These are phyloP conservation scores for Taiozyma sp. DNA, from an alignment of 1,139 yeast species.

Conservation along the genomic window DNA sequence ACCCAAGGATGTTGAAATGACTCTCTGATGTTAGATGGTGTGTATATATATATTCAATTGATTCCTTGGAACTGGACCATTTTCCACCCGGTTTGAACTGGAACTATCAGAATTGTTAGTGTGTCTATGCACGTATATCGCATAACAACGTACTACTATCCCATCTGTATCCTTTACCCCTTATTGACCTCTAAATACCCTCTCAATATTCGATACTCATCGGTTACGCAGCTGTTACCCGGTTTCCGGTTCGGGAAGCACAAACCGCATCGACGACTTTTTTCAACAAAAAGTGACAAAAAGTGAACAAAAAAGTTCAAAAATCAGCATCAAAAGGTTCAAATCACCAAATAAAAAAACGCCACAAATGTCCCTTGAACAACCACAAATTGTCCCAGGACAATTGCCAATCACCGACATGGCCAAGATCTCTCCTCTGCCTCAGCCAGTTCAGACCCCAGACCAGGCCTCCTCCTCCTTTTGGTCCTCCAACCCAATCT, in stretches of 20 bases:
- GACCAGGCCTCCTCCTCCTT: conserved; percentile 42
- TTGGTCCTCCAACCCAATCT: conserved; percentile 86
- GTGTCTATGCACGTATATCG: too few species aligned
- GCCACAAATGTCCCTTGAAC: neutral
- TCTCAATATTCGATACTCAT: too few species aligned
- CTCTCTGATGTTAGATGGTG: too few species aligned
- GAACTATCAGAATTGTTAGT: too few species aligned
- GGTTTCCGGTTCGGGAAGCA: neutral
- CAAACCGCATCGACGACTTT: neutral
- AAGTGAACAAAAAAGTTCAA: neutral
- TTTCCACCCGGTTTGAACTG: too few species aligned
- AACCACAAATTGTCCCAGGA: conserved; percentile 3
- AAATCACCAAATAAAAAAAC: neutral
- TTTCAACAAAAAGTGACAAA: neutral
- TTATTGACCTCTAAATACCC: too few species aligned
- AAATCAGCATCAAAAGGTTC: neutral
- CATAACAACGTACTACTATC: too few species aligned
- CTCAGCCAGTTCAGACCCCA: conserved; percentile 43
- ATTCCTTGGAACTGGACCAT: too few species aligned
- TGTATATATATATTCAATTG: too few species aligned
- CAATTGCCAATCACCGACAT: conserved; percentile 43
- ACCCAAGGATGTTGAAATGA: neutral
- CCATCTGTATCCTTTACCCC: too few species aligned
- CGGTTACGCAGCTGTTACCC: neutral
- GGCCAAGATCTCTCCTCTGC: conserved; percentile 51